These are phyloP conservation scores for Sporothrix globosa DNA, from an alignment of 2,329 filamentous ascomycete species.

Conservation along the genomic window DNA sequence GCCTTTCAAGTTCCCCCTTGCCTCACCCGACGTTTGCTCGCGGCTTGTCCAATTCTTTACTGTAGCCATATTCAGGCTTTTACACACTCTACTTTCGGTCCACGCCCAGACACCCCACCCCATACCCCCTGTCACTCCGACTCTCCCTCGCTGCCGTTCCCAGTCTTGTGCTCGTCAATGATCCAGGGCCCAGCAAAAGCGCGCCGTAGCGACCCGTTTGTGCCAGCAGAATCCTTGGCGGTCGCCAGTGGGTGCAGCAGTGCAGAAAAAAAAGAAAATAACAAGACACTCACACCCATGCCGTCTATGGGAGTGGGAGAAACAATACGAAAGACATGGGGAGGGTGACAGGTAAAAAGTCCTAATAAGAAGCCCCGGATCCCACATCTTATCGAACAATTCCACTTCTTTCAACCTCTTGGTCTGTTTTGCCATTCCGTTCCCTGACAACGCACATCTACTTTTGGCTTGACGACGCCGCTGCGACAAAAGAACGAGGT, in stretches of 20 bases:
- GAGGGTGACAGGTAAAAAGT: not conserved
- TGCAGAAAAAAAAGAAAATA: not conserved
- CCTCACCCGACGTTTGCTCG: not conserved
- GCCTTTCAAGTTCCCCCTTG: not conserved
- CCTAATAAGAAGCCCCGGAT: slow-evolving; percentile 30
- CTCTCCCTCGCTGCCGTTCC: slow-evolving; percentile 21
- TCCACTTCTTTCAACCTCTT: slow-evolving; percentile 19
- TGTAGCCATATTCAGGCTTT: not conserved
- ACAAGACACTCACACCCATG: not conserved
- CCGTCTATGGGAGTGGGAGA: not conserved
- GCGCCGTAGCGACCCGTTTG: slow-evolving; percentile 25
- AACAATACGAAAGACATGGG: not conserved
- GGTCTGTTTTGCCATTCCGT: slow-evolving; percentile 16
- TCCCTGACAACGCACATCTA: not conserved
- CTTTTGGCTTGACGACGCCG: not conserved
- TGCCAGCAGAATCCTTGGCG: slow-evolving; percentile 16
- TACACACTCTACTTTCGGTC: slow-evolving; percentile 6
- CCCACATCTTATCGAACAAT: slow-evolving; percentile 24
- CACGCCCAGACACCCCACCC: slow-evolving; percentile 10
- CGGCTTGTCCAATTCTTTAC: not conserved
- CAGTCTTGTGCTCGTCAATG: slow-evolving; percentile 22
- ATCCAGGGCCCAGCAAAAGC: slow-evolving; percentile 15
- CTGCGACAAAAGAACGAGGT: not conserved
- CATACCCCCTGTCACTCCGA: slow-evolving; percentile 7
- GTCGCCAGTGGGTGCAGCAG: not conserved